Conservation (phyloP, 1,284 basidiomycete genomes). For the Ustilago sp. region DNA sequence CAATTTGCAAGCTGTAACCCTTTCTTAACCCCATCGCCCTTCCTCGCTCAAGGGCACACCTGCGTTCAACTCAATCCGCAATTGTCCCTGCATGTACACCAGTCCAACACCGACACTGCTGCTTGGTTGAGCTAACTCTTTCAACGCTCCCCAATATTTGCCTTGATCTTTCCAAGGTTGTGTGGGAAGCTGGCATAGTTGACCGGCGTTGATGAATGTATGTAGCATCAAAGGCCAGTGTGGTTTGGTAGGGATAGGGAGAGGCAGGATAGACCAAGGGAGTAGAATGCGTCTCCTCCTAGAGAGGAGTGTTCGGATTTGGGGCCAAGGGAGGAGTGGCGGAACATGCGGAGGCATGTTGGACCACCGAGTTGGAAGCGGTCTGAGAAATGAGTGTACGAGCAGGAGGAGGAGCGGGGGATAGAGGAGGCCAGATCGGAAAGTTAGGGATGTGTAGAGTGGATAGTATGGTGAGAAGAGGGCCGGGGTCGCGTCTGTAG, state of each 20-base stretch:
- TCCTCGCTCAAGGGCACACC: conserved; percentile 85
- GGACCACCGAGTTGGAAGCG: conserved; percentile 95
- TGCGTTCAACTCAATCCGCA: conserved; percentile 90
- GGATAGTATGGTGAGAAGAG: conserved; percentile 9
- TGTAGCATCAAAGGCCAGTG: conserved; percentile 92
- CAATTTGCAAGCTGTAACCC: conserved; percentile 93
- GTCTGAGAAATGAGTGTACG: conserved; percentile 77
- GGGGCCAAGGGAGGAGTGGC: conserved; percentile 84
- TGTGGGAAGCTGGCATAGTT: conserved; percentile 75
- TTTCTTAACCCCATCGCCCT: conserved; percentile 80
- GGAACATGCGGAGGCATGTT: conserved; percentile 87
- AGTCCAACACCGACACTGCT: conserved; percentile 88
- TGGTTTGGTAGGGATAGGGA: conserved; percentile 80
- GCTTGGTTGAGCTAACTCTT: conserved; percentile 69
- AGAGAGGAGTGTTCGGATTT: conserved; percentile 81
- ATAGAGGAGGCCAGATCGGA: conserved; percentile 50
- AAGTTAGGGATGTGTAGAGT: conserved; percentile 31
- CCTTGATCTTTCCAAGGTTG: neutral
- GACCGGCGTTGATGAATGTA: conserved; percentile 85
- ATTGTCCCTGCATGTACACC: conserved; percentile 86
- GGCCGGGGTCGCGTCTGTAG: neutral
- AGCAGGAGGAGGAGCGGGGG: conserved; percentile 43
- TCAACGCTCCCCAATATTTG: neutral
- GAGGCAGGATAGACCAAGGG: conserved; percentile 82
- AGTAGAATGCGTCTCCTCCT: conserved; percentile 90